Conservation (phyloP, 306 rosid genomes). For the Biancaea sappan region DNA sequence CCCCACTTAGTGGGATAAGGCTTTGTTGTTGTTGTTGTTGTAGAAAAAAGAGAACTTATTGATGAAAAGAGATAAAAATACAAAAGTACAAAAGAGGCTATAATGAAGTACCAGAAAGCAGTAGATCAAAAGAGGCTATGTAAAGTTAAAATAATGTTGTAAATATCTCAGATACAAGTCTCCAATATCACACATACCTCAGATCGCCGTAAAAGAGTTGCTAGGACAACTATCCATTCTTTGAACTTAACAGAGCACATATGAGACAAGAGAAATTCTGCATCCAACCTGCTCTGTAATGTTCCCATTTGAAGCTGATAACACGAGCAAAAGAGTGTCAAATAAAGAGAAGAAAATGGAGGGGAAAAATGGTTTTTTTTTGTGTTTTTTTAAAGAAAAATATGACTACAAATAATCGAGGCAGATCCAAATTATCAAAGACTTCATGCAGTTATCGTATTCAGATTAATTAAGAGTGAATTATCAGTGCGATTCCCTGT, state of each 20-base stretch:
- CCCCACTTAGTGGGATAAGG: no score
- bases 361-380: neutral
- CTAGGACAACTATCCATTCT: slow-evolving; percentile 98
- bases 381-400: slow-evolving; percentile 13
- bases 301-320: slow-evolving; percentile 92
- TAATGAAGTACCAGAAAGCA: neutral
- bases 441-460: neutral
- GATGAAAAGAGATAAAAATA: no score
- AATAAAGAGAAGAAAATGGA: neutral
- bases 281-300: slow-evolving; percentile 91
- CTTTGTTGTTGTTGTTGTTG: no score
- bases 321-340: slow-evolving; percentile 32
- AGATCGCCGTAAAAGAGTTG: slow-evolving; percentile 86
- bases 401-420: slow-evolving; percentile 3
- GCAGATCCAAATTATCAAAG: slow-evolving; percentile 17
- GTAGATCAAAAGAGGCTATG: neutral
- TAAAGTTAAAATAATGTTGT: slow-evolving; percentile 1
- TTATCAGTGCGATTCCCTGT: neutral
- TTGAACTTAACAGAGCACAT: slow-evolving; percentile 98
- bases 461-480: slow-evolving; percentile 26
- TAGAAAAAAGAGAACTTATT: no score
- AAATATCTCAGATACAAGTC: slow-evolving; percentile 20
- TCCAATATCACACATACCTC: slow-evolving; percentile 57
- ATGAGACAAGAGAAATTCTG: slow-evolving; percentile 90
- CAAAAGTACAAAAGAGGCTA: no score